Evolutionary conservation across 2,329 filamentous ascomycete species (phyloP).

Genomic region (Oidium heveae): DNA sequence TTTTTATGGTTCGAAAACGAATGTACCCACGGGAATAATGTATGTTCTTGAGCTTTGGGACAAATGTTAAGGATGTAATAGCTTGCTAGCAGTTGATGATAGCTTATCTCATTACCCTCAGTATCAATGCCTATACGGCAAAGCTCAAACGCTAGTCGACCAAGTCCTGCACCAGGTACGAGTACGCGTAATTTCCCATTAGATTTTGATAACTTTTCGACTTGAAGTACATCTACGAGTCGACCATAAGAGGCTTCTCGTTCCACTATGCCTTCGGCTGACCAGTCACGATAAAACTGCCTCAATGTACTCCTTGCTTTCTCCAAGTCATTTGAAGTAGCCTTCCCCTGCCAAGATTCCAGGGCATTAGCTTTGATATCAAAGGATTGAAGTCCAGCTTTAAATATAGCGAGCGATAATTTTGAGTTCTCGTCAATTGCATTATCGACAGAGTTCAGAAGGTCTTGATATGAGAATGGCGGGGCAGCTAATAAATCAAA

Average conservation of each 20-base stretch:
- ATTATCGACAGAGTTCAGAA: constrained; percentile 53
- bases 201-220: constrained; percentile 16
- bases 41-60: constrained; percentile 32
- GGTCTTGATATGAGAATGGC: constrained; percentile 63
- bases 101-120: constrained; percentile 91
- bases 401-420: constrained; percentile 54
- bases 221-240: constrained; percentile 37
- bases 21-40: constrained; percentile 64
- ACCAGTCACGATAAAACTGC: constrained; percentile 93
- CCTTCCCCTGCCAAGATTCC: constrained; percentile 34
- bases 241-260: constrained; percentile 54
- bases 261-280: constrained; percentile 47
- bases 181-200: constrained; percentile 27
- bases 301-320: constrained; percentile 82
- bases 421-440: constrained; percentile 76
- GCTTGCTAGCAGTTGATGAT: constrained; percentile 81
- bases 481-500: constrained; percentile 59
- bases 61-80: constrained; percentile 51
- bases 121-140: constrained; percentile 44
- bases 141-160: constrained; percentile 71
- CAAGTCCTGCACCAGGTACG: constrained; percentile 74
- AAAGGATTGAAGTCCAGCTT: constrained; percentile 43
- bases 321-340: constrained; percentile 53
- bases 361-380: constrained; percentile 15
- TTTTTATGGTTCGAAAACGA: constrained; percentile 66